Conservation (phyloP, 2,329 filamentous ascomycete genomes). For the Calonectria pteridis region DNA sequence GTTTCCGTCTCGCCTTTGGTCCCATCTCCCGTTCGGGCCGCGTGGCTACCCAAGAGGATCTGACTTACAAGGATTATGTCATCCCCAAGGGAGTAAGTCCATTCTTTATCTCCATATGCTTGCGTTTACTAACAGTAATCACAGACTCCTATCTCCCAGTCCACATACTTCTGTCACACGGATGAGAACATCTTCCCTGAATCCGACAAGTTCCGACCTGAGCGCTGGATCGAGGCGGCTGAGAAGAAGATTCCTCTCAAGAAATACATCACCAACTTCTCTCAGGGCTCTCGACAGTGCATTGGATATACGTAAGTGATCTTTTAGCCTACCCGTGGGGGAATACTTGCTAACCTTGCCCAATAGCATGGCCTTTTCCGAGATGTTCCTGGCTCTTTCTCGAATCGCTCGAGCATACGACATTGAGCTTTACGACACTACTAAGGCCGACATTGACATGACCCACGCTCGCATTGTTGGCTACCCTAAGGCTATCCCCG, state of each 20-base stretch:
- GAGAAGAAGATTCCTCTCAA: neutral
- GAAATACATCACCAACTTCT: neutral
- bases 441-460: neutral
- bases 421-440: neutral
- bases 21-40: neutral
- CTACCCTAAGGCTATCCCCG: neutral
- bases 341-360: neutral
- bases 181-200: neutral
- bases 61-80: neutral
- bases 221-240: neutral
- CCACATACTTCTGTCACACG: neutral
- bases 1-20: slow-evolving; percentile 1
- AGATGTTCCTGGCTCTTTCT: neutral
- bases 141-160: neutral
- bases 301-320: neutral
- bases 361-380: neutral
- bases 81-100: neutral
- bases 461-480: neutral
- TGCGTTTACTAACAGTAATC: neutral
- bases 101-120: neutral
- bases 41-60: neutral
- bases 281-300: slow-evolving; percentile 1
- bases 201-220: neutral
- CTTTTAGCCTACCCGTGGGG: neutral
- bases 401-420: neutral